These are phyloP conservation scores for Ichthyophthirius multifiliis DNA, from an alignment of 169 alveolate genomes.

Conservation along the genomic window DNA sequence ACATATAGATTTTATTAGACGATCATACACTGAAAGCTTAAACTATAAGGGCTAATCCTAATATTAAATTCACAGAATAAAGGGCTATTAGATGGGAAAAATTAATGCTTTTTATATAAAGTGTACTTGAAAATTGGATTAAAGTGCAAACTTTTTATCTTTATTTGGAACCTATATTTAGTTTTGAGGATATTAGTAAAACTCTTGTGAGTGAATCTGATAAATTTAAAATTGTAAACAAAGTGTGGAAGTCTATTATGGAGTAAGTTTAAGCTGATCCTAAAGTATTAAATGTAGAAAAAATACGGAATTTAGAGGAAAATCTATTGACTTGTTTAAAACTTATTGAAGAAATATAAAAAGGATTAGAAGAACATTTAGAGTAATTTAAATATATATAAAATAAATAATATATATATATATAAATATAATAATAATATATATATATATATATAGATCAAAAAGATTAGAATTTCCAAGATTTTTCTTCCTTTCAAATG, in stretches of 20 bases:
- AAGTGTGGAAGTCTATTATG: constrained; percentile 77
- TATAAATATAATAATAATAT: neutral
- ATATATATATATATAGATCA: constrained; percentile 50
- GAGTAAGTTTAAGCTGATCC: constrained; percentile 62
- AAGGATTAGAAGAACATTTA: constrained; percentile 51
- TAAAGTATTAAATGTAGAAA: constrained; percentile 63
- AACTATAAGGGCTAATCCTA: constrained; percentile 78
- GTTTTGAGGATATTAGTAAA: constrained; percentile 79
- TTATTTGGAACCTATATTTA: constrained; percentile 86
- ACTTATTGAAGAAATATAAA: constrained; percentile 74
- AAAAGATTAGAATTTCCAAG: constrained; percentile 78
- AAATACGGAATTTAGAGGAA: constrained; percentile 59
- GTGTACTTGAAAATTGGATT: constrained; percentile 82
- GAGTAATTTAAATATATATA: neutral
- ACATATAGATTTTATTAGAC: constrained; percentile 79
- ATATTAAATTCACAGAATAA: constrained; percentile 72
- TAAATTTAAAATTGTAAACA: constrained; percentile 73
- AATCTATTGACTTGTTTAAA: constrained; percentile 58
- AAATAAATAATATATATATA: neutral
- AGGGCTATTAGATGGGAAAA: constrained; percentile 78
- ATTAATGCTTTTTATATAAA: constrained; percentile 58
- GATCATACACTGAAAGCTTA: constrained; percentile 84
- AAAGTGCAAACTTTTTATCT: constrained; percentile 79
- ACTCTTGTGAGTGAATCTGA: constrained; percentile 77
- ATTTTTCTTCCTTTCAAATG: constrained; percentile 79